phyloP scores from a whole-genome alignment of 306 rosid species.

The Glycine latifolia region DNA sequence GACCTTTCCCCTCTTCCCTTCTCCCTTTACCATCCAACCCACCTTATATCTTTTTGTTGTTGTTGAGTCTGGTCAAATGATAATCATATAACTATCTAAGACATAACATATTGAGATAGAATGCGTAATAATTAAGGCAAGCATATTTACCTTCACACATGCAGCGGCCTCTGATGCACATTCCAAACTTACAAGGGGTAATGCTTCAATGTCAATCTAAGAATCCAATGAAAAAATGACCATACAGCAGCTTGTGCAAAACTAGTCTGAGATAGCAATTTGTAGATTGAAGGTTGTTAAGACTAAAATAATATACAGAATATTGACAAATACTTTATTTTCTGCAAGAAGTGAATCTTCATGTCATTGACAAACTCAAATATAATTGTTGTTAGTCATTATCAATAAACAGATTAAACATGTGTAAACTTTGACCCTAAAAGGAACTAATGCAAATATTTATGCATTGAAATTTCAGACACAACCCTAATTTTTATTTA shows the following conservation, averaged over 20 bases:
- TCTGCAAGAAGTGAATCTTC: conserved; percentile 31
- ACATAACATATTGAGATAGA: conserved; percentile 9
- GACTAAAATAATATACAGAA: conserved; percentile 35
- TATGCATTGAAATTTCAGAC: too few relatives aligned
- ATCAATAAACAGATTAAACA: not conserved
- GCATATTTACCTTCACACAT: conserved; percentile 73
- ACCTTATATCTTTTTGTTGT: not conserved
- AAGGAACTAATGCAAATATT: too few relatives aligned
- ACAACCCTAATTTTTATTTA: too few relatives aligned
- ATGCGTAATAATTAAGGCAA: conserved; percentile 19
- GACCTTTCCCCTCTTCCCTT: too few relatives aligned
- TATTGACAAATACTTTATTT: conserved; percentile 6
- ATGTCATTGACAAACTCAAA: conserved; percentile 8
- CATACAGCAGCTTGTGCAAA: conserved; percentile 19
- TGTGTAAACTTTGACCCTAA: too few relatives aligned
- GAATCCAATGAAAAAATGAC: conserved; percentile 1
- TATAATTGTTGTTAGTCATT: not conserved
- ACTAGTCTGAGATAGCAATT: not conserved
- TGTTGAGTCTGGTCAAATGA: conserved; percentile 21
- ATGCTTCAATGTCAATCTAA: conserved; percentile 30
- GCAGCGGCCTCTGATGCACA: conserved; percentile 79
- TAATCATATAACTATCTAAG: conserved; percentile 12
- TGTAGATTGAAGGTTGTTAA: not conserved
- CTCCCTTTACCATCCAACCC: too few relatives aligned
- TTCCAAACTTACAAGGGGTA: conserved; percentile 66